Base-by-base conservation (phyloP, 1,284 basidiomycete species). In the Naganishia sp. region DNA sequence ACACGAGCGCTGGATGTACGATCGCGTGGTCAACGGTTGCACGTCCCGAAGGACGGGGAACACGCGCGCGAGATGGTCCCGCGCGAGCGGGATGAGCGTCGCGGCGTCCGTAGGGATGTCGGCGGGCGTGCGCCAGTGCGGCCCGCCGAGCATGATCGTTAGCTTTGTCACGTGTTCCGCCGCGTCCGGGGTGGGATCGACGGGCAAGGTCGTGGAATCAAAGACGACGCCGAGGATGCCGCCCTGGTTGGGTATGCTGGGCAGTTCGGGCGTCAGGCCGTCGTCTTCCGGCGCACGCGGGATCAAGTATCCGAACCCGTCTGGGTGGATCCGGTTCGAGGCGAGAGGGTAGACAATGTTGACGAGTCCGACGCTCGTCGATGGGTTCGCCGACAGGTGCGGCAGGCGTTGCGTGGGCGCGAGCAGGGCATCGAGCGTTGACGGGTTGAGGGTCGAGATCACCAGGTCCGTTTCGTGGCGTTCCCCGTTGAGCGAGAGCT, bases 261-360 rank as follows among this genome's bases (percentile, higher is more conserved):
- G 67, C 71, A 63, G 74, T 4, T 47, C 39, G 9, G 47, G 21
- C 7, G 35, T 15, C 6, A 66, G 53, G 43, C 45, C 42, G 23
- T 53, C 79, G 75, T 86, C 85, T 15, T 73, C 80, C 65, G 57
- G 70, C 0, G 89, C 86, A 7, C 94, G 88, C 0, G 94, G 93
- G 62, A 96, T 85, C 70, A 99, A 87, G 80, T 95, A 98, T 1
- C 95, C 95, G 77, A 98, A 98, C 0, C 94, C 95, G 15, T 84
- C 81, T 0, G 90, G 90, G 73, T 92, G 88, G 69, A 75, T 75
- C 60, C 68, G 73, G 51, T 77, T 74, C 6, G 84, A 83, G 25
- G 83, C 77, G 15, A 88, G 77, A 31, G 89, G 76, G 51, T 78
- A 77, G 52, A 86, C 78, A n/a, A 94, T 82, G 43, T 80, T 81